Conservation (phyloP, 139 green algal species). For the Closterium sp. region DNA sequence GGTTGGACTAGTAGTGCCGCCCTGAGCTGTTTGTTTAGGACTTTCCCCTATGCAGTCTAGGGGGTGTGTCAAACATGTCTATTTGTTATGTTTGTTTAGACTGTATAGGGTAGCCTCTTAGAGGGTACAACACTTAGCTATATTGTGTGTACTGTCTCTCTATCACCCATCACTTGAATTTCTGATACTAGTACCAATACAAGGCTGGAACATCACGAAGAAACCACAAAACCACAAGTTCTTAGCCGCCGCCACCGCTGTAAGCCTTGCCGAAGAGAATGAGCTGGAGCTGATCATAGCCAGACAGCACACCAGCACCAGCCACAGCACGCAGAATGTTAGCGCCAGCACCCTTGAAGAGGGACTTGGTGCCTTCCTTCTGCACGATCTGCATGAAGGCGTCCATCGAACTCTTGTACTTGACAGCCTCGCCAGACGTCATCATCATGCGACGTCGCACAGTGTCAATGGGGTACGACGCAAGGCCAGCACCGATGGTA, state of each 20-base stretch:
- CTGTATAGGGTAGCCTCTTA: no score
- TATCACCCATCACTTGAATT: not conserved
- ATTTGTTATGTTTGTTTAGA: no score
- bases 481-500: conserved; percentile 77
- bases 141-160: not conserved
- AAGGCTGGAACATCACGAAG: not conserved
- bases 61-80: no score
- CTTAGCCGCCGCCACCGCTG: conserved; percentile 7
- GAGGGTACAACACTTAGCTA: no score
- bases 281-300: conserved; percentile 74
- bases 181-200: not conserved
- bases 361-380: conserved; percentile 85
- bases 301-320: conserved; percentile 71
- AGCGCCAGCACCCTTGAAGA: conserved; percentile 94
- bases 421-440: conserved; percentile 80
- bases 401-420: conserved; percentile 58
- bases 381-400: conserved; percentile 78
- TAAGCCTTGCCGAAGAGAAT: conserved; percentile 36
- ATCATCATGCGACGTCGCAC: conserved; percentile 98
- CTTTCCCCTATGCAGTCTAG: no score
- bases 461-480: conserved; percentile 99
- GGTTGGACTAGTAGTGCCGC: no score
- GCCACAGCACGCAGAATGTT: conserved; percentile 79
- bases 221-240: not conserved
- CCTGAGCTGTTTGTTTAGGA: no score